These are phyloP conservation scores for Botrytis squamosa DNA, from an alignment of 2,329 filamentous ascomycete genomes.

Conservation along the genomic window DNA sequence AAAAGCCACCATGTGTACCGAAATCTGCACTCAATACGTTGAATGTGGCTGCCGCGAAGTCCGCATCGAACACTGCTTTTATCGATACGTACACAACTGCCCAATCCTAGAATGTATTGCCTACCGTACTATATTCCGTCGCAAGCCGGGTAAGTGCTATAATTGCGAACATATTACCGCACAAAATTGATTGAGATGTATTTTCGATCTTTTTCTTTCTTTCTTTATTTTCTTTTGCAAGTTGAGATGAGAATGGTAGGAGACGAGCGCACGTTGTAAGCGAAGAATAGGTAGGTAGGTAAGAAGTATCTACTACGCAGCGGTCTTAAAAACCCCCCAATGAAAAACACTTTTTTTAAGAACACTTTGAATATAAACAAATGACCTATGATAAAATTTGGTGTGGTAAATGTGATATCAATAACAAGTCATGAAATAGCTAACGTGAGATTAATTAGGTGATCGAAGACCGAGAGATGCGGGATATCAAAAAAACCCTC, in stretches of 20 bases:
- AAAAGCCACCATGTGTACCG: neutral
- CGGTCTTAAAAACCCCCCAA: rapidly evolving
- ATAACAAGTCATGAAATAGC: too few relatives aligned
- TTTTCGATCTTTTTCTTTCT: neutral
- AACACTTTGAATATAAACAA: neutral
- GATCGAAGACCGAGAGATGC: neutral
- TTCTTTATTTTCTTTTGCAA: neutral
- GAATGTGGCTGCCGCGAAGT: neutral
- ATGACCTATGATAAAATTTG: neutral
- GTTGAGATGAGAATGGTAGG: neutral
- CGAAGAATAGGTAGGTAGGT: neutral
- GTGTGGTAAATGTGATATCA: neutral
- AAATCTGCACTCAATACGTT: too few relatives aligned
- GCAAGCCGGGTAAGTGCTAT: neutral
- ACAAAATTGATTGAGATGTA: neutral
- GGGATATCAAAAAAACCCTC: rapidly evolving
- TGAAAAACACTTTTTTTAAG: neutral
- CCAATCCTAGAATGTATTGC: neutral
- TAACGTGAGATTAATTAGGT: rapidly evolving
- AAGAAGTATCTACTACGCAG: neutral
- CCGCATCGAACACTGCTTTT: too few relatives aligned
- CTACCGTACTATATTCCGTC: neutral
- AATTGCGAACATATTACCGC: neutral
- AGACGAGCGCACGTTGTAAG: neutral
- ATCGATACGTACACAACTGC: neutral